Evolutionary conservation across 352 stramenopile genomes (phyloP).

Genomic region (Stephanocyclus meneghinianus): DNA sequence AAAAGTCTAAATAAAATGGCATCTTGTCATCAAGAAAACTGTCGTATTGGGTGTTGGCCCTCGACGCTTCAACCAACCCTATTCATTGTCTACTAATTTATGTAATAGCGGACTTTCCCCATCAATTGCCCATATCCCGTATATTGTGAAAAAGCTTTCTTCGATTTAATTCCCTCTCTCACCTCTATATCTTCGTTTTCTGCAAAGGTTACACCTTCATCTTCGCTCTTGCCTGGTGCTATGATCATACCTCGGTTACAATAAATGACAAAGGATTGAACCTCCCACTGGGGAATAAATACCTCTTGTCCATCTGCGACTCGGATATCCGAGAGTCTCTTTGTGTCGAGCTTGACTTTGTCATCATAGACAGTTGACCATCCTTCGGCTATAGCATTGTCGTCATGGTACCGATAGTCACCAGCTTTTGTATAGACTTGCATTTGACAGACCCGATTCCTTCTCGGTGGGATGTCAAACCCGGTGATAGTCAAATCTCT

Average conservation of each 20-base stretch:
- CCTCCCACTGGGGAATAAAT: constrained; percentile 1
- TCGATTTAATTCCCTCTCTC: constrained; percentile 10
- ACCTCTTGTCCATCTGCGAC: constrained; percentile 11
- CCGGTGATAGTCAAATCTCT: constrained; percentile 3
- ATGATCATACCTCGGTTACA: constrained; percentile 14
- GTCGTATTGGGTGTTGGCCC: too few species aligned
- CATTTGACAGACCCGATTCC: constrained; percentile 6
- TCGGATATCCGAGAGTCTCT: background rate
- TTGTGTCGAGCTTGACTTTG: background rate
- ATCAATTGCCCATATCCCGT: constrained; percentile 10
- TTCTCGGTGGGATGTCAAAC: constrained; percentile 11
- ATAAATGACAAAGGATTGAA: constrained; percentile 22
- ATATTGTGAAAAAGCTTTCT: constrained; percentile 1
- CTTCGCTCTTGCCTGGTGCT: background rate
- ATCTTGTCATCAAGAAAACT: too few species aligned
- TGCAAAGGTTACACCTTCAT: constrained; percentile 12
- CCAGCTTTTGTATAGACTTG: constrained; percentile 7
- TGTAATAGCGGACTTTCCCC: constrained; percentile 16
- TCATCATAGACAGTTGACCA: constrained; percentile 7
- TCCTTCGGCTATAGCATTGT: background rate
- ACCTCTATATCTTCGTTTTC: constrained; percentile 20
- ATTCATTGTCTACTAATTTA: background rate
- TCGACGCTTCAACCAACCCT: too few species aligned
- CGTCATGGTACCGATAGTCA: constrained; percentile 6
- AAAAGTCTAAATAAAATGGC: too few species aligned